Evolutionary conservation across 192 early-diverging fungal species (phyloP).

Genomic region (Rhizophlyctis rosea): DNA sequence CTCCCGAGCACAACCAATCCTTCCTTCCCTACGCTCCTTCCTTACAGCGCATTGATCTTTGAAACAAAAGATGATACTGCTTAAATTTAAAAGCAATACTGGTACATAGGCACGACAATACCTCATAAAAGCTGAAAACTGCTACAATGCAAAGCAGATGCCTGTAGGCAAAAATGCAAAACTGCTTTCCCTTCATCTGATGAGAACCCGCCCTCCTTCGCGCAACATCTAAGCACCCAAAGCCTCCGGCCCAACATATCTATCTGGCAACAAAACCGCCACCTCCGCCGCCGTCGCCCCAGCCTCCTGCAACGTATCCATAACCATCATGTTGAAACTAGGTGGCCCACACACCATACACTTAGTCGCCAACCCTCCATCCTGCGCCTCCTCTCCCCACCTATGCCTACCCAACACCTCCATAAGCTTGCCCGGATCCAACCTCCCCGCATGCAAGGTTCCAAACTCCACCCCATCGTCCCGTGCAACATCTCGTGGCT

Average conservation of each 20-base stretch:
- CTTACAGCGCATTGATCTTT: too few relatives aligned
- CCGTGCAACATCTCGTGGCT: too few relatives aligned
- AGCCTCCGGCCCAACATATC: constrained; percentile 13
- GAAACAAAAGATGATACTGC: too few relatives aligned
- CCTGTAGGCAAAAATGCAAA: too few relatives aligned
- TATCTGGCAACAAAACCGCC: not conserved
- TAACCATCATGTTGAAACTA: not conserved
- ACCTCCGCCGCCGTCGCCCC: not conserved
- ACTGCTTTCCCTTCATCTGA: too few relatives aligned
- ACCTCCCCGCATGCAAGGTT: not conserved
- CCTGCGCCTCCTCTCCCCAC: not conserved
- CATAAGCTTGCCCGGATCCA: not conserved
- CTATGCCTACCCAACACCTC: not conserved
- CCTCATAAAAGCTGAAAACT: too few relatives aligned
- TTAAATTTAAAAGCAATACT: too few relatives aligned
- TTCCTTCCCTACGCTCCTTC: too few relatives aligned
- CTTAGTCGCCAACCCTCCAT: not conserved
- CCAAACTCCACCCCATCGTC: too few relatives aligned
- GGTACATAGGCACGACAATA: too few relatives aligned
- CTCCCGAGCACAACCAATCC: too few relatives aligned
- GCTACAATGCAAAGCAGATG: too few relatives aligned
- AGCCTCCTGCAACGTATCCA: constrained; percentile 3
- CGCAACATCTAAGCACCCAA: constrained; percentile 6
- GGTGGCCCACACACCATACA: constrained; percentile 7
- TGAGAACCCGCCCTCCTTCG: not conserved